A percentile compares a stretch with the other conserved stretches of the same genome.
Conservation (phyloP, 139 green algal species). For the Eudorina sp. region DNA sequence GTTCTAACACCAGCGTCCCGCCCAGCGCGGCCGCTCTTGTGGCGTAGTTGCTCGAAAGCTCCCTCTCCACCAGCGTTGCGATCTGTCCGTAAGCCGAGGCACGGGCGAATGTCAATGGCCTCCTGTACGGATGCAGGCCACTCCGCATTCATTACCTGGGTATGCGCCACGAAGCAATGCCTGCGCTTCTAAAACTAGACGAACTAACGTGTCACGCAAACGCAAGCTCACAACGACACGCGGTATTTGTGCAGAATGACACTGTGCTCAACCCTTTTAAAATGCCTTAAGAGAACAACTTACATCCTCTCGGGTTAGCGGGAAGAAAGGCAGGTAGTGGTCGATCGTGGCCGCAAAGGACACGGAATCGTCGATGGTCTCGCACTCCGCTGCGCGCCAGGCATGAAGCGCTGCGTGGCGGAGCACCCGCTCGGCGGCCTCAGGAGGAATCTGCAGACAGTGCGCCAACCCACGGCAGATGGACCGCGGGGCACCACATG, state of each 20-base stretch:
- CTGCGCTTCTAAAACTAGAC: too few species aligned
- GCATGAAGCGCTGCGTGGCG: conserved; percentile 10
- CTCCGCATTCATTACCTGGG: too few species aligned
- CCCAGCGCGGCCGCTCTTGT: not conserved
- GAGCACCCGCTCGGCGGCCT: conserved; percentile 36
- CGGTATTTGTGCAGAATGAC: too few species aligned
- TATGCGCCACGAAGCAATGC: too few species aligned
- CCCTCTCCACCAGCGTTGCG: not conserved
- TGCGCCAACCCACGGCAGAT: too few species aligned
- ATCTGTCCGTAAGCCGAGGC: conserved; percentile 22
- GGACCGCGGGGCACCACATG: too few species aligned
- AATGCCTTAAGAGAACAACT: too few species aligned
- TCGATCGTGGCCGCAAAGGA: conserved; percentile 13
- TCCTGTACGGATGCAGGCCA: too few species aligned
- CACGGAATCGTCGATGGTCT: conserved; percentile 33
- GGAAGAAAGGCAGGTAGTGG: conserved; percentile 49
- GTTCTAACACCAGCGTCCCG: not conserved
- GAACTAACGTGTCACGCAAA: too few species aligned
- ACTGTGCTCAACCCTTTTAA: too few species aligned
- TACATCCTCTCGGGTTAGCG: conserved; percentile 31
- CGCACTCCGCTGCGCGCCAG: conserved; percentile 23
- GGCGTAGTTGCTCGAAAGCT: conserved; percentile 4
- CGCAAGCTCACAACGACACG: too few species aligned
- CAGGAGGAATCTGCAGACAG: conserved; percentile 25
- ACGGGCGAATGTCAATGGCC: too few species aligned